Evolutionary conservation across 257 asterid species (phyloP).

Genomic region (Agastache rugosa): DNA sequence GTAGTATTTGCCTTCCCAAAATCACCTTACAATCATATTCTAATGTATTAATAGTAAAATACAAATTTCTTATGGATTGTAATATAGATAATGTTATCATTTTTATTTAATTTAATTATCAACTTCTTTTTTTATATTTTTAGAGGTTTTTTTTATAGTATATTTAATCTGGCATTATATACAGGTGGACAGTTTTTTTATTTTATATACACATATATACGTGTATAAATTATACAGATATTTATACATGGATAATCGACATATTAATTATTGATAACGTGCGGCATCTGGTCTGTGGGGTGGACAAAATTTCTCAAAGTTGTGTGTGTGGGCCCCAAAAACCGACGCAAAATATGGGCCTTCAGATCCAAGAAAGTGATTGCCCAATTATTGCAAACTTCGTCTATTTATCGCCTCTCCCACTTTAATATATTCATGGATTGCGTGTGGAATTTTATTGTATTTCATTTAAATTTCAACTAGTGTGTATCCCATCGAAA

Average conservation of each 20-base stretch:
- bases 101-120: too few species aligned
- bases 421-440: background rate
- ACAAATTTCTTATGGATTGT: too few species aligned
- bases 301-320: constrained; percentile 3
- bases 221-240: too few species aligned
- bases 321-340: constrained; percentile 11
- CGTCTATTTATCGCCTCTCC: background rate
- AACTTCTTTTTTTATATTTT: too few species aligned
- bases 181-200: too few species aligned
- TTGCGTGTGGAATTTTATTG: background rate
- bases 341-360: constrained; percentile 19
- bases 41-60: background rate
- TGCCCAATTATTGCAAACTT: constrained; percentile 21
- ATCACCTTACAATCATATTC: background rate
- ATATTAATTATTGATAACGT: background rate
- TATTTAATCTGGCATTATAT: too few species aligned
- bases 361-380: constrained; percentile 23
- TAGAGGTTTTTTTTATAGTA: too few species aligned
- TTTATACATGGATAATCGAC: background rate
- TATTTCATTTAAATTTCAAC: too few species aligned
- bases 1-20: background rate
- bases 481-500: too few species aligned
- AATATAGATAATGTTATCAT: too few species aligned
- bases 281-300: constrained; percentile 4
- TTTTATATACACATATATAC: too few species aligned